A percentile compares a stretch with the other conserved stretches of the same genome.
Conservation (phyloP, 2,329 filamentous ascomycete genomes). For the Microthyrium microscopicum region DNA sequence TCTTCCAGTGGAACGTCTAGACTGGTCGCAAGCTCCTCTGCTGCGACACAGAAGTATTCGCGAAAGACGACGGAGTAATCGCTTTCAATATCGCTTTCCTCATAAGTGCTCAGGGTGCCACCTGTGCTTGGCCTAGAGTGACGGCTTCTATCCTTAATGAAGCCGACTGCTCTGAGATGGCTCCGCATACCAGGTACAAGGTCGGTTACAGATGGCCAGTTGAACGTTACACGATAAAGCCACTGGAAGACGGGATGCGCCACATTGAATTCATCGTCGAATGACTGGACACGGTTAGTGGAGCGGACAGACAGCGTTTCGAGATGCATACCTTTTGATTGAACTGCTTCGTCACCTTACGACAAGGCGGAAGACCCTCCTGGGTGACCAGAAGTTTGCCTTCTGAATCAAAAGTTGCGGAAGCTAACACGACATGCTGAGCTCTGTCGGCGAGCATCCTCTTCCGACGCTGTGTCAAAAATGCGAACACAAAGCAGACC, state of each 20-base stretch:
- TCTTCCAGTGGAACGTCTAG: conserved; percentile 46
- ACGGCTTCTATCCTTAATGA: conserved; percentile 14
- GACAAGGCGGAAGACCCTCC: conserved; percentile 50
- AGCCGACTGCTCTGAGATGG: conserved; percentile 42
- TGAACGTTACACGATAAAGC: conserved; percentile 66
- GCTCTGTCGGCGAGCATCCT: conserved; percentile 26
- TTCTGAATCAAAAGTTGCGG: conserved; percentile 49
- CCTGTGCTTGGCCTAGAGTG: conserved; percentile 9
- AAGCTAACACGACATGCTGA: conserved; percentile 36
- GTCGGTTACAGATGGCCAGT: conserved; percentile 54
- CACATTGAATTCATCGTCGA: conserved; percentile 59
- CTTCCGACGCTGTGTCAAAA: conserved; percentile 21
- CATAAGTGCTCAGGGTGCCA: conserved; percentile 15
- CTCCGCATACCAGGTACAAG: conserved; percentile 56
- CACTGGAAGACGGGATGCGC: conserved; percentile 71
- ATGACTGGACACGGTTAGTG: conserved; percentile 25
- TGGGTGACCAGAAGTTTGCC: conserved; percentile 53
- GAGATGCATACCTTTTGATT: conserved; percentile 40
- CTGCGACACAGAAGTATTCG: conserved; percentile 69
- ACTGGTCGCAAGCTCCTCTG: conserved; percentile 52
- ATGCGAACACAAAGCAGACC: conserved; percentile 20
- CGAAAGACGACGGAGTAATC: conserved; percentile 65
- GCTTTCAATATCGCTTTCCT: conserved; percentile 34
- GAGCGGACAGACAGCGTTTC: not conserved
- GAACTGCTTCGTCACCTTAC: conserved; percentile 66